These are phyloP conservation scores for Leccinum insolens DNA, from an alignment of 1,284 basidiomycete species.

Conservation along the genomic window DNA sequence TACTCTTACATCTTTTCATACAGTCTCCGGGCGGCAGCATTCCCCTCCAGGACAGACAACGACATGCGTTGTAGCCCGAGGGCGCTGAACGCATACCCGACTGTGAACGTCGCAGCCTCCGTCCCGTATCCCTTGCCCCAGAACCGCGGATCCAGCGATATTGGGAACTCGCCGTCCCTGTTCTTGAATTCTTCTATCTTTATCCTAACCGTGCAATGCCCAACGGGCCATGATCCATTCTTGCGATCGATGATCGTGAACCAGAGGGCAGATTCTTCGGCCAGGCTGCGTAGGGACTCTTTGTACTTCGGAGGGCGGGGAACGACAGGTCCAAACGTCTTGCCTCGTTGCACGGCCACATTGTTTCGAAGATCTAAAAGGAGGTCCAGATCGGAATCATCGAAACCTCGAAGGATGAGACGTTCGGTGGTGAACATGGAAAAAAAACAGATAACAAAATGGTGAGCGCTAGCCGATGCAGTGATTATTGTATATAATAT, in stretches of 20 bases:
- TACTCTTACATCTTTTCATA: slow-evolving; percentile 21
- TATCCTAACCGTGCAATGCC: slow-evolving; percentile 13
- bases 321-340: slow-evolving; percentile 15
- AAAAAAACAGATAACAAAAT: neutral
- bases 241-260: slow-evolving; percentile 6
- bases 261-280: slow-evolving; percentile 18
- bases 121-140: slow-evolving; percentile 16
- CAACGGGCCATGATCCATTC: neutral
- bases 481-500: neutral
- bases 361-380: slow-evolving; percentile 13
- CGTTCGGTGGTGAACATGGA: slow-evolving; percentile 17
- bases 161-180: slow-evolving; percentile 19
- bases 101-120: slow-evolving; percentile 16
- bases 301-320: slow-evolving; percentile 11
- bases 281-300: slow-evolving; percentile 9
- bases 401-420: slow-evolving; percentile 13
- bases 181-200: slow-evolving; percentile 18
- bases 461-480: neutral
- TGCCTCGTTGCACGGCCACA: slow-evolving; percentile 9
- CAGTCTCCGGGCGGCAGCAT: slow-evolving; percentile 12
- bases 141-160: slow-evolving; percentile 7
- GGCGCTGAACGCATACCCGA: slow-evolving; percentile 19
- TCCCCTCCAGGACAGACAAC: slow-evolving; percentile 18
- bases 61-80: slow-evolving; percentile 21
- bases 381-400: slow-evolving; percentile 7